Evolutionary conservation across 768 basidiomycete genomes (phyloP).

Genomic region (Cystofilobasidium bisporidii): DNA sequence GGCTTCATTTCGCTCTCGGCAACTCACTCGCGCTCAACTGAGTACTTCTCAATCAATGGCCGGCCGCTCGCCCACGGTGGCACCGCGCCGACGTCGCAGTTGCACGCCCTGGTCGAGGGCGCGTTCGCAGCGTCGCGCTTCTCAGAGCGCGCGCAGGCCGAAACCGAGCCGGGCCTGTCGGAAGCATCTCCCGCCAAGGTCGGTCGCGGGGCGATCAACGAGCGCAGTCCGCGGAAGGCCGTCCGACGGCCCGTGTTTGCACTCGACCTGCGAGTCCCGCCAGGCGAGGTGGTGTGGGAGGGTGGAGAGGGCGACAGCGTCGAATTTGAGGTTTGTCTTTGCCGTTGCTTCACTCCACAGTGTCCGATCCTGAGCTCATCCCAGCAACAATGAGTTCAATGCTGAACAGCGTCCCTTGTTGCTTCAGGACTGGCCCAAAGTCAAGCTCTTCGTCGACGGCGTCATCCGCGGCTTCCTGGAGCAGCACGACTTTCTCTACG

Average conservation of each 20-base stretch:
- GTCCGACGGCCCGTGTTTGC: slow-evolving; percentile 78
- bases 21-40: neutral
- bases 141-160: neutral
- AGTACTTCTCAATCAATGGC: neutral
- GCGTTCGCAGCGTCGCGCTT: neutral
- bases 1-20: slow-evolving; percentile 2
- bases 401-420: slow-evolving; percentile 18
- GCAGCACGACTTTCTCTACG: slow-evolving; percentile 51
- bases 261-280: slow-evolving; percentile 60
- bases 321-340: slow-evolving; percentile 57
- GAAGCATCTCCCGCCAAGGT: neutral
- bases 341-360: too few species aligned
- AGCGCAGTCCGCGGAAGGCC: slow-evolving; percentile 61
- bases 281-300: slow-evolving; percentile 61
- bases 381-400: too few species aligned
- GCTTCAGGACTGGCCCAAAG: slow-evolving; percentile 52
- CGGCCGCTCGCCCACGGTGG: neutral
- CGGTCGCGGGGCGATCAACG: neutral
- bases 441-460: slow-evolving; percentile 51
- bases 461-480: slow-evolving; percentile 56
- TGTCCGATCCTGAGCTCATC: too few species aligned
- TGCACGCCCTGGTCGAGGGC: neutral
- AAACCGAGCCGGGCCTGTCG: neutral
- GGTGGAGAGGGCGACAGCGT: slow-evolving; percentile 61
- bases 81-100: neutral